Evolutionary conservation across 2,329 filamentous ascomycete species (phyloP).

Genomic region (Nectriaceae sp.): DNA sequence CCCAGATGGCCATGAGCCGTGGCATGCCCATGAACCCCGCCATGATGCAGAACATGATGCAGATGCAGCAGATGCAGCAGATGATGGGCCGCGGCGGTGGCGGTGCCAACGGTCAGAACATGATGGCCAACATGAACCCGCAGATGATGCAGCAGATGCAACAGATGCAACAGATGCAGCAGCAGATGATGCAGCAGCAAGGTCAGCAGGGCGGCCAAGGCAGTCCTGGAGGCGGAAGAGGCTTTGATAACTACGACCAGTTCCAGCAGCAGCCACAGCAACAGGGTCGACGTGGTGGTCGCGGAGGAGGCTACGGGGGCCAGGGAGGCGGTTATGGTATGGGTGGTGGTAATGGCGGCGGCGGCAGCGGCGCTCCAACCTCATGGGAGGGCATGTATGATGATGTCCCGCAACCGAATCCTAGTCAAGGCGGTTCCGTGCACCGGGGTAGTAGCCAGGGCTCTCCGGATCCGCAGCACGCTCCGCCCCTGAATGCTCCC

Average conservation of each 20-base stretch:
- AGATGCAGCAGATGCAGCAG: slow-evolving; percentile 71
- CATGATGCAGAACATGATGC: slow-evolving; percentile 76
- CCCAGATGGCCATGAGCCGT: slow-evolving; percentile 84
- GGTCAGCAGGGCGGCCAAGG: slow-evolving; percentile 32
- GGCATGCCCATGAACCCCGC: slow-evolving; percentile 72
- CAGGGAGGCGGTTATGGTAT: slow-evolving; percentile 28
- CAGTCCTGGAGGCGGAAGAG: slow-evolving; percentile 25
- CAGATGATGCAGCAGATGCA: slow-evolving; percentile 64
- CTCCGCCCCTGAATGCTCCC: slow-evolving; percentile 64
- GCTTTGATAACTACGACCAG: slow-evolving; percentile 34
- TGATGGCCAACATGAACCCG: slow-evolving; percentile 47
- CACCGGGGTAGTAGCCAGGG: slow-evolving; percentile 43
- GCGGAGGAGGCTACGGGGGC: slow-evolving; percentile 32
- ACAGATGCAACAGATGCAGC: slow-evolving; percentile 45
- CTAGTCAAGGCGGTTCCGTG: slow-evolving; percentile 48
- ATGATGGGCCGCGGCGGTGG: slow-evolving; percentile 50
- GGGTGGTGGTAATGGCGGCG: slow-evolving; percentile 32
- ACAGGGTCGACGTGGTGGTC: slow-evolving; percentile 33
- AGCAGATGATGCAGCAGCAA: slow-evolving; percentile 44
- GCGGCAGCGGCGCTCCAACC: slow-evolving; percentile 65
- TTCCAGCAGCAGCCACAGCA: slow-evolving; percentile 53
- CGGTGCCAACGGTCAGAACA: slow-evolving; percentile 38
- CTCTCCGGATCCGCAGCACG: slow-evolving; percentile 46
- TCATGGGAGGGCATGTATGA: slow-evolving; percentile 99
- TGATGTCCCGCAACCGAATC: slow-evolving; percentile 82